These are phyloP conservation scores for Lepidium africanum DNA, from an alignment of 345 rosid species.

Conservation along the genomic window DNA sequence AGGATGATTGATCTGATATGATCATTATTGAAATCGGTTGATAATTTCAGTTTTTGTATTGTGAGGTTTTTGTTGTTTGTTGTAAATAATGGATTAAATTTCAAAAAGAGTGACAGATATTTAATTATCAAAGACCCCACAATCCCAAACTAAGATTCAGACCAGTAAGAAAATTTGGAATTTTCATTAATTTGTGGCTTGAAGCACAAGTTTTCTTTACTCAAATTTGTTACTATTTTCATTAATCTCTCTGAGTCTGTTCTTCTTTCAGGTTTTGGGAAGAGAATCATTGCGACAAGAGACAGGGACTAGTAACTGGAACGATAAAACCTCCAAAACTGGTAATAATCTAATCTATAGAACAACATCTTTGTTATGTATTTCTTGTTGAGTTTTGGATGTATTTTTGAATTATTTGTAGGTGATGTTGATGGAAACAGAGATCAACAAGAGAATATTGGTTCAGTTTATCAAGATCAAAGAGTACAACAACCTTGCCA, in stretches of 20 bases:
- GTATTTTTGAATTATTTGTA: background rate
- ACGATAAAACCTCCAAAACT: constrained; percentile 29
- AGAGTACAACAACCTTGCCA: constrained; percentile 64
- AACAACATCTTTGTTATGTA: background rate
- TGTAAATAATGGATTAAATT: background rate
- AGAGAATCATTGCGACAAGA: constrained; percentile 47
- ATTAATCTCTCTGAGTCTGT: background rate
- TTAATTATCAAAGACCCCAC: constrained; percentile 12
- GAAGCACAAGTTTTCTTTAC: constrained; percentile 4
- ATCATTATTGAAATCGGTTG: background rate
- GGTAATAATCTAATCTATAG: constrained; percentile 9
- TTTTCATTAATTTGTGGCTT: constrained; percentile 7
- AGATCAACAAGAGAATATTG: constrained; percentile 28
- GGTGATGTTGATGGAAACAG: constrained; percentile 30
- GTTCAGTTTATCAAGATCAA: constrained; percentile 45
- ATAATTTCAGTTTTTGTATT: background rate
- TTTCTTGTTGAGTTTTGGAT: background rate
- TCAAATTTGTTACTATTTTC: background rate
- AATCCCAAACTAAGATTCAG: background rate
- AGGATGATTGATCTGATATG: background rate
- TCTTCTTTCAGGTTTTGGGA: constrained; percentile 42
- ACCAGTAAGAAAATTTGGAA: background rate
- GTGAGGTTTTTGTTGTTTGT: background rate
- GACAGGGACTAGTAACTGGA: constrained; percentile 33
- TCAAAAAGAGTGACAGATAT: background rate